A percentile compares a stretch with the other conserved stretches of the same genome.
Conservation (phyloP, 2,329 filamentous ascomycete species). For the Parafenestella ontariensis region DNA sequence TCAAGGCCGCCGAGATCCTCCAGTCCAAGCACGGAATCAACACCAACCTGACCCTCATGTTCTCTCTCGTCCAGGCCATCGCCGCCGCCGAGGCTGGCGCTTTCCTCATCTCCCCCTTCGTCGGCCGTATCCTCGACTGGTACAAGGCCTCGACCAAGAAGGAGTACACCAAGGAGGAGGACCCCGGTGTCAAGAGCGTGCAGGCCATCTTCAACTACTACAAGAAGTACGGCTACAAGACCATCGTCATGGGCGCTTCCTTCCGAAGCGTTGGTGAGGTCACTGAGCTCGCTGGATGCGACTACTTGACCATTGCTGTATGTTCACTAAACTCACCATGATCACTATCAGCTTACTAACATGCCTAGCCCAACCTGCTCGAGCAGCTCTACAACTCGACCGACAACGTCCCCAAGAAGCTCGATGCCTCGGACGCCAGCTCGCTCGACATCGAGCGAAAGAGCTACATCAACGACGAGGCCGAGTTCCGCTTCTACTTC, state of each 20-base stretch:
- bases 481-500: slow-evolving; percentile 96
- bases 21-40: slow-evolving; percentile 96
- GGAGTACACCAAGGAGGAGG: slow-evolving; percentile 86
- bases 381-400: slow-evolving; percentile 91
- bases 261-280: slow-evolving; percentile 98
- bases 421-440: slow-evolving; percentile 72
- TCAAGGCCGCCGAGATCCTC: slow-evolving; percentile 97
- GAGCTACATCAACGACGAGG: slow-evolving; percentile 88
- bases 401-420: slow-evolving; percentile 88
- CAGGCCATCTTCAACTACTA: slow-evolving; percentile 99
- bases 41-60: slow-evolving; percentile 99
- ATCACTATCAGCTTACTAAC: slow-evolving; percentile 17
- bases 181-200: slow-evolving; percentile 95
- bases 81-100: slow-evolving; percentile 93
- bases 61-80: slow-evolving; percentile 93
- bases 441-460: slow-evolving; percentile 83
- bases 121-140: slow-evolving; percentile 99
- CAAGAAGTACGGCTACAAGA: slow-evolving; percentile 99
- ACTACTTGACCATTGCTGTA: slow-evolving; percentile 98
- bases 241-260: slow-evolving; percentile 99
- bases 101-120: slow-evolving; percentile 98
- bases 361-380: slow-evolving; percentile 79
- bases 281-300: slow-evolving; percentile 96
- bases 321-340: slow-evolving; percentile 44
- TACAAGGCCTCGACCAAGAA: slow-evolving; percentile 97